Conservation (phyloP, 305 asterid genomes). For the Solanum chacoense region DNA sequence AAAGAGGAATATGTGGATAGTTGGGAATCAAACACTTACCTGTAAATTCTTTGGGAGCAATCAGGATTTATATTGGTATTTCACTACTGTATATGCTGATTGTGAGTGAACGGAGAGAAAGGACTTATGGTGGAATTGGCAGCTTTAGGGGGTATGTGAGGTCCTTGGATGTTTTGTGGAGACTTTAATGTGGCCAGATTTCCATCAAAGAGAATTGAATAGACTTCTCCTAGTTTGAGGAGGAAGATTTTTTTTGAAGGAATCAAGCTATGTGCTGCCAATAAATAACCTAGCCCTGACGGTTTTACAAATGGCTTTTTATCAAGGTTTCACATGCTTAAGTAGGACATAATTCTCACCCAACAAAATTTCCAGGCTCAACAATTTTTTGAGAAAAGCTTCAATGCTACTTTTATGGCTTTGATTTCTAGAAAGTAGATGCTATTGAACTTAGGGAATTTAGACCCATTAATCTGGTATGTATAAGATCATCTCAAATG, state of each 20-base stretch:
- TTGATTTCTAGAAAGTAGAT: not conserved
- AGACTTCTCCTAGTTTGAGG: not conserved
- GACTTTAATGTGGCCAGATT: not conserved
- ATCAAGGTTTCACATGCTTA: not conserved
- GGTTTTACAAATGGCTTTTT: not conserved
- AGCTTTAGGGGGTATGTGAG: not conserved
- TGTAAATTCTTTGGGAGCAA: not conserved
- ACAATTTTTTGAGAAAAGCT: not conserved
- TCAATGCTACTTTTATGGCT: not conserved
- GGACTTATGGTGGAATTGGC: not conserved
- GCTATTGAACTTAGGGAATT: not conserved
- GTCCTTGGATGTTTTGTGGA: not conserved
- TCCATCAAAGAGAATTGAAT: not conserved
- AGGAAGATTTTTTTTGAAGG: not conserved
- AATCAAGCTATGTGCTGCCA: not conserved
- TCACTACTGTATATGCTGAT: not conserved
- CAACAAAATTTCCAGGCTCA: not conserved
- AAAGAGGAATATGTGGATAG: not conserved
- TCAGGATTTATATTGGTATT: not conserved
- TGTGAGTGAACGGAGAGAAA: not conserved
- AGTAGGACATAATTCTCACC: not conserved
- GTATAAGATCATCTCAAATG: not conserved
- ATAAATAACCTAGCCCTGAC: not conserved
- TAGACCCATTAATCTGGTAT: not conserved
- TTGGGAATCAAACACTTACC: not conserved